Base-by-base conservation (phyloP, 2,329 filamentous ascomycete species). In the Verticillium tricorpus region DNA sequence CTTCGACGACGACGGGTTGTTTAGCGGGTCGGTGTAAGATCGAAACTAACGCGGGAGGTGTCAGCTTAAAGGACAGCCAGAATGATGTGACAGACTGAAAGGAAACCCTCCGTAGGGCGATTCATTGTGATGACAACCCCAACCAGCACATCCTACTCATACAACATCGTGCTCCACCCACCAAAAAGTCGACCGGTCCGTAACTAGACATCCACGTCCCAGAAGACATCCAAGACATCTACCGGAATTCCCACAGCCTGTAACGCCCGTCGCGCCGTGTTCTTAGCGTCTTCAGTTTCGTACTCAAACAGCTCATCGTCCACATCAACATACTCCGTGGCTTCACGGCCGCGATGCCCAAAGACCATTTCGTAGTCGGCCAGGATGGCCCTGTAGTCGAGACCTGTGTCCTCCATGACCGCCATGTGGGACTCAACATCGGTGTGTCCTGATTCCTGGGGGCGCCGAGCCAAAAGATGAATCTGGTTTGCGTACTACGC, bases 11-110 rank as follows among this genome's bases (percentile, higher is more conserved):
- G 72, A 76, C 69, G 67, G 62, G 75, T 79, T 76, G 70, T 81
- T 84, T 59, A 84, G 71, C 15, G 82, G 78, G 67, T 86, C 83
- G 40, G 83, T 84, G 67, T 86, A 86, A 17, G 83, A 79, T 65
- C 84, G 85, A 70, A 87, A 87, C 85, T 87, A 67, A 25, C 45
- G 61, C 66, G 52, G 28, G n/a, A 25, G 28, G 25, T n/a, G 58
- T 65, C 62, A 65, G 64, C 57, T 52, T 22, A 11, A 37, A 14
- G 39, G 31, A 54, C 58, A 31, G 28, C 32, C 35, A n/a, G 3
- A 12, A 32, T 58, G 39, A 50, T 25, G 15, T 50, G n/a, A 1
- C 9, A 58, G 37, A 34, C 22, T 32, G 57, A 45, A 32, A 40
- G 34, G 25, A 45, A 58, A 45, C 19, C 37, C 45, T 31, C 57